A percentile compares a stretch with the other conserved stretches of the same genome.
Evolutionary conservation across 768 basidiomycete genomes (phyloP).

Genomic region (Podaxis sp.): DNA sequence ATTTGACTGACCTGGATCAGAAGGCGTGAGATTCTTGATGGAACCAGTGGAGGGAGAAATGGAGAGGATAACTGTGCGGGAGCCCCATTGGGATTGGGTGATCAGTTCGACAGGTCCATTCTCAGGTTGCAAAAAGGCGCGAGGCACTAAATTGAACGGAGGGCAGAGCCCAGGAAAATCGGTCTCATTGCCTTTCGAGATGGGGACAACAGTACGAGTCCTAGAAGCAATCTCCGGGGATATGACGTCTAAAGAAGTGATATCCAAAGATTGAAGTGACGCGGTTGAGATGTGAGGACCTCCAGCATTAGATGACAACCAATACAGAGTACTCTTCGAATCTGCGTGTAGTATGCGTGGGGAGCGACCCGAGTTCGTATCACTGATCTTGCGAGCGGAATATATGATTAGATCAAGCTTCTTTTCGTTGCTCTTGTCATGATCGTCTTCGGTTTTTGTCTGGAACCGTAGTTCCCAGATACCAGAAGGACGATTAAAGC

Average conservation of each 20-base stretch:
- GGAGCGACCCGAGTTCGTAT: conserved; percentile 53
- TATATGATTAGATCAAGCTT: conserved; percentile 17
- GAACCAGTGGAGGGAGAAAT: conserved; percentile 41
- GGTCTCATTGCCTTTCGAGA: conserved; percentile 36
- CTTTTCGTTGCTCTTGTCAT: conserved; percentile 9
- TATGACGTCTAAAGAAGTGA: conserved; percentile 23
- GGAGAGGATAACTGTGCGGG: conserved; percentile 48
- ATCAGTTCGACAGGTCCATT: conserved; percentile 30
- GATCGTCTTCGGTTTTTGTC: not conserved
- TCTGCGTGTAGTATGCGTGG: conserved; percentile 44
- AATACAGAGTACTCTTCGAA: conserved; percentile 37
- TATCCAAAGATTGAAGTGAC: conserved; percentile 44
- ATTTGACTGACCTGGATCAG: not conserved
- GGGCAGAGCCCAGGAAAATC: conserved; percentile 67
- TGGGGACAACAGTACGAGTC: conserved; percentile 36
- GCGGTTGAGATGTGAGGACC: conserved; percentile 62
- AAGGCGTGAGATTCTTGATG: conserved; percentile 41
- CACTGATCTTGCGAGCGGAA: conserved; percentile 40
- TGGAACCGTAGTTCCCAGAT: conserved; percentile 50
- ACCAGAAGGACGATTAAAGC: conserved; percentile 57
- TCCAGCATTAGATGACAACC: conserved; percentile 53
- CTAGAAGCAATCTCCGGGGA: conserved; percentile 4
- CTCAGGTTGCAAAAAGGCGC: conserved; percentile 29
- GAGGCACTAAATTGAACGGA: conserved; percentile 42
- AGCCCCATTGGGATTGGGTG: conserved; percentile 54